These are phyloP conservation scores for Pseudoneurospora amorphoporcata DNA, from an alignment of 495 filamentous ascomycete species.

Conservation along the genomic window DNA sequence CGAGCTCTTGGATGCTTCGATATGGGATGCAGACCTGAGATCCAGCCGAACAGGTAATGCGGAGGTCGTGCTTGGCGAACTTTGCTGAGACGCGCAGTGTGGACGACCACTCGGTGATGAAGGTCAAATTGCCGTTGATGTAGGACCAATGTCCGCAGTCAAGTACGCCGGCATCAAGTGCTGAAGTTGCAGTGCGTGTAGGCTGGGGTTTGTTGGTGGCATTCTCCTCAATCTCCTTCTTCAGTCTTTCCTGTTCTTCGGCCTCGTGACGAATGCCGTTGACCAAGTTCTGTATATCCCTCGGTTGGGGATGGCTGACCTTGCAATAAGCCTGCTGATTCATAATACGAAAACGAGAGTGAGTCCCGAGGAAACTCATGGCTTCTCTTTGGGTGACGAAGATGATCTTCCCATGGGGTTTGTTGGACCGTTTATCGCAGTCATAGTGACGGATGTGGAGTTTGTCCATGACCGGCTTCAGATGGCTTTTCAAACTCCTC, in stretches of 20 bases:
- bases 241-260: conserved; percentile 4
- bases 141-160: conserved; percentile 45
- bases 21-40: conserved; percentile 29
- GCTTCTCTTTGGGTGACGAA: conserved; percentile 30
- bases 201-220: not conserved
- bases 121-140: conserved; percentile 25
- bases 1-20: conserved; percentile 24
- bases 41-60: conserved; percentile 17
- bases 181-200: conserved; percentile 1
- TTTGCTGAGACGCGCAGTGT: conserved; percentile 21
- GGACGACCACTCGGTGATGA: conserved; percentile 35
- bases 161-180: conserved; percentile 22
- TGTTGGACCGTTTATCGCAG: conserved; percentile 23
- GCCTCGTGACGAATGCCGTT: conserved; percentile 28
- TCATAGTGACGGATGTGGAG: conserved; percentile 27
- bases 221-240: conserved; percentile 3
- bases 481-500: conserved; percentile 18
- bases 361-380: conserved; percentile 18
- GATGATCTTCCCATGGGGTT: conserved; percentile 19
- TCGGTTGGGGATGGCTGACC: conserved; percentile 28
- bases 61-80: conserved; percentile 34
- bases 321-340: conserved; percentile 29
- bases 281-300: conserved; percentile 13
- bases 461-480: conserved; percentile 20
- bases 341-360: conserved; percentile 28